Evolutionary conservation across 495 filamentous ascomycete genomes (phyloP), one percentile per base, ranked within the genome.

Genomic region (Hyphodiscus hymeniophilus): DNA sequence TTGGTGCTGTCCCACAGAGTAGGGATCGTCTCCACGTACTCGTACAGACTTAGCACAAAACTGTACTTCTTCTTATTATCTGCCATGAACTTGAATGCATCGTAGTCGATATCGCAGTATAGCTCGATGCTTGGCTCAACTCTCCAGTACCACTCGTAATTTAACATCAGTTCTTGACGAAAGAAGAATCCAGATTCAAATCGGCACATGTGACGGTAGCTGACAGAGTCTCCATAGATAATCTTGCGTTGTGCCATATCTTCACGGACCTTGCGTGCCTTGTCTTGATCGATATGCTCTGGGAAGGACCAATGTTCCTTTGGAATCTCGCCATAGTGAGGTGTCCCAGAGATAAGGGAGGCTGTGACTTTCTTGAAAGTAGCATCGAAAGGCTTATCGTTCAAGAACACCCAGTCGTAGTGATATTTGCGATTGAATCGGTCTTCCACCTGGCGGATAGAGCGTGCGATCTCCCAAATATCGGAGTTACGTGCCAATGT

Each of bases 321-420:
- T 13, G 86, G 76, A 41, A 94, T 92, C 56, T 80, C 67, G 54
- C 89, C 94, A 64, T 95, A 98, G 63, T 85, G 76, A 15, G 92
- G 87, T 47, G 75, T 90, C 21, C 92, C 92, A 13, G 89, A 95
- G n/a, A 89, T 82, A 28, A 98, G 73, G 3, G 87, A 78, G 10
- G 79, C 81, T 13, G 92, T 98, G 47, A 98, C 76, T 59, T 85
- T 89, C 67, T 87, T 97, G 71, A 98, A 98, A 10, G 79, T 77
- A 1, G 86, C 82, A 56, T 95, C 85, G 57, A 98, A 98, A 1
- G 87, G 84, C 61, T 88, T 77, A 62, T 98, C 92, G 64, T 98
- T 98, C 53, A 98, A 66, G 71, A 98, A 98, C 22, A 98, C 94
- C 92, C 92, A 98, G 61, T 97, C 92, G 65, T 98, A 98, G 70